Percentiles rank a stretch among this genome's conserved stretches.
Evolutionary conservation across 805 yeast species (phyloP).

Genomic region (Tetrapisispora phaffii): DNA sequence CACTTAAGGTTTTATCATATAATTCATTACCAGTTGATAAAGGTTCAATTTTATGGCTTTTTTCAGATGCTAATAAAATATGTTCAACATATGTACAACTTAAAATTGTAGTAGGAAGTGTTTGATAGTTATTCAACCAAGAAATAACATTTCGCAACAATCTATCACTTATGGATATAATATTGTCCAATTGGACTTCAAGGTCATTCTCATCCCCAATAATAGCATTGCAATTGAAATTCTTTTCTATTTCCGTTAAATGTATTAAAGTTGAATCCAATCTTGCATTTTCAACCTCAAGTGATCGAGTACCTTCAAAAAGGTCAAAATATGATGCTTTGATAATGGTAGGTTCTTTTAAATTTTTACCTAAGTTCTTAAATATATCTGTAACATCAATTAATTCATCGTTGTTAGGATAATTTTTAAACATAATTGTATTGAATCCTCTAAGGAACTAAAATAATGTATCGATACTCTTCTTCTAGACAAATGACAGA

Average conservation of each 20-base stretch:
- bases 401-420: conserved; percentile 2
- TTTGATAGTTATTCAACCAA: conserved; percentile 65
- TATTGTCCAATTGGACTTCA: conserved; percentile 32
- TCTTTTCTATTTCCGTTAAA: conserved; percentile 35
- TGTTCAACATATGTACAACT: conserved; percentile 66
- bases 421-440: background rate
- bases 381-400: conserved; percentile 52
- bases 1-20: conserved; percentile 42
- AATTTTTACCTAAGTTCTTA: conserved; percentile 30
- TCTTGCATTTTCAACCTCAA: conserved; percentile 61
- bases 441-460: background rate
- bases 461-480: too few species aligned
- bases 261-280: conserved; percentile 71
- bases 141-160: conserved; percentile 46
- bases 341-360: conserved; percentile 45
- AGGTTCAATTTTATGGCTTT: conserved; percentile 8
- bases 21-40: conserved; percentile 23
- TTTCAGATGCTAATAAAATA: conserved; percentile 36
- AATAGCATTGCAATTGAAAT: conserved; percentile 34
- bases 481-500: too few species aligned
- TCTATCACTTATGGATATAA: conserved; percentile 43
- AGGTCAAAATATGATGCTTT: conserved; percentile 53
- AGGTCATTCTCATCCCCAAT: conserved; percentile 8
- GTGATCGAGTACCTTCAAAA: conserved; percentile 78
- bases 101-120: conserved; percentile 66